Base-by-base conservation (phyloP, 148 eudicot genomes). In the Cornus suecica region DNA sequence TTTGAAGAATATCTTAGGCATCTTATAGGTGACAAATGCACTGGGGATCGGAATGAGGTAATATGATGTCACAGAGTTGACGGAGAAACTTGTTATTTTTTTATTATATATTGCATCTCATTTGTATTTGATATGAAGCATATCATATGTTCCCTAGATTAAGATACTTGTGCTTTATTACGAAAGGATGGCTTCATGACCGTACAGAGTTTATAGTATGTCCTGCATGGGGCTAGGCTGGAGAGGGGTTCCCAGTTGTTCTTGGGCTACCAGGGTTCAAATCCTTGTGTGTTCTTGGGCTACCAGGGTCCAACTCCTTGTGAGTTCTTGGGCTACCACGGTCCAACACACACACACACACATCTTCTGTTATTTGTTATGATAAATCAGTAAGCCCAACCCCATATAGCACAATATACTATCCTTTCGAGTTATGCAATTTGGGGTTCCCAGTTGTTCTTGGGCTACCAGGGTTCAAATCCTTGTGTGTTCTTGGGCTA, bases 11-110 rank as follows among this genome's bases (percentile, higher is more conserved):
- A 89, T 74, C 87, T 92, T 10, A 82, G 90, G 64, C 91, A 82
- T 80, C 84, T 88, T 9, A 80, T 87, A 68, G 90, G 88, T 70
- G 89, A 88, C 75, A 88, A 85, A 72, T 86, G 88, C 79, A 86
- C 90, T 67, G 99, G 97, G 66, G 91, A 88, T 73, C 81, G 87
- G 25, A 94, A 94, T 82, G 96, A 94, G 99, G 97, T 92, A 71
- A 65, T 24, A 22, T 62, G n/a, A 32, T 72, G 64, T 60, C 9
- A 15, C 58, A 31, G 60, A 16, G 15, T 48, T 48, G 20, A 2
- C 15, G 13, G 20, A 11, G 54, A 16, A 48, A 58, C 8, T 58
- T 58, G 8, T 58, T 58, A 5, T 68, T 15, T 42, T 63, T 74
- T 24, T 41, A 37, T 26, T 41, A 10, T 62, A 63, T n/a, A 25